Percentiles rank a stretch among this genome's conserved stretches.
These are phyloP conservation scores for Entonaema liquescens DNA, from an alignment of 495 filamentous ascomycete genomes.

Conservation along the genomic window DNA sequence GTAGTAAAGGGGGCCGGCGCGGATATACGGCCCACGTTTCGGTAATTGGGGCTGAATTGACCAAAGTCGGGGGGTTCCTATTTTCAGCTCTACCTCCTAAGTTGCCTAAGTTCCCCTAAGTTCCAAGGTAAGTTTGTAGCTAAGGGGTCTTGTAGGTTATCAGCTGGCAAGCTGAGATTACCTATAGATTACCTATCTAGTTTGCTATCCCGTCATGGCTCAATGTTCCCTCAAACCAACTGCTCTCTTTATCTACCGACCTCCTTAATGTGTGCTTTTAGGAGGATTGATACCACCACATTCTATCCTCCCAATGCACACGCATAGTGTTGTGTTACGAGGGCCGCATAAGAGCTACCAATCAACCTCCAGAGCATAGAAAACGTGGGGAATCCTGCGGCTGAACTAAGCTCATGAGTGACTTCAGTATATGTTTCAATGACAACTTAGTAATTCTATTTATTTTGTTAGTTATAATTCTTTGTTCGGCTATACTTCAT, in stretches of 20 bases:
- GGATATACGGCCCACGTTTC: slow-evolving; percentile 24
- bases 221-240: background rate
- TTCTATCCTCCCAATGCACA: slow-evolving; percentile 16
- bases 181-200: slow-evolving; percentile 1
- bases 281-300: background rate
- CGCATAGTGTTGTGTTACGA: slow-evolving; percentile 13
- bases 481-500: background rate
- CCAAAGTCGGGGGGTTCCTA: background rate
- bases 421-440: slow-evolving; percentile 11
- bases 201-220: slow-evolving; percentile 1
- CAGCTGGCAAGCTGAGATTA: slow-evolving; percentile 15
- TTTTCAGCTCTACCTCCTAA: slow-evolving; percentile 26
- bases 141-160: background rate
- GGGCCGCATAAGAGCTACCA: slow-evolving; percentile 22
- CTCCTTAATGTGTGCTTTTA: background rate
- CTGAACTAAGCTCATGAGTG: slow-evolving; percentile 15
- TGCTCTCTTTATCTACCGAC: slow-evolving; percentile 19
- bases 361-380: slow-evolving; percentile 20
- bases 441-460: background rate
- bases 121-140: background rate
- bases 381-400: slow-evolving; percentile 36
- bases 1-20: background rate
- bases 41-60: slow-evolving; percentile 38
- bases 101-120: background rate
- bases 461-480: background rate